Conservation (phyloP, 1,284 basidiomycete genomes). For the Rhodotorula sp. region DNA sequence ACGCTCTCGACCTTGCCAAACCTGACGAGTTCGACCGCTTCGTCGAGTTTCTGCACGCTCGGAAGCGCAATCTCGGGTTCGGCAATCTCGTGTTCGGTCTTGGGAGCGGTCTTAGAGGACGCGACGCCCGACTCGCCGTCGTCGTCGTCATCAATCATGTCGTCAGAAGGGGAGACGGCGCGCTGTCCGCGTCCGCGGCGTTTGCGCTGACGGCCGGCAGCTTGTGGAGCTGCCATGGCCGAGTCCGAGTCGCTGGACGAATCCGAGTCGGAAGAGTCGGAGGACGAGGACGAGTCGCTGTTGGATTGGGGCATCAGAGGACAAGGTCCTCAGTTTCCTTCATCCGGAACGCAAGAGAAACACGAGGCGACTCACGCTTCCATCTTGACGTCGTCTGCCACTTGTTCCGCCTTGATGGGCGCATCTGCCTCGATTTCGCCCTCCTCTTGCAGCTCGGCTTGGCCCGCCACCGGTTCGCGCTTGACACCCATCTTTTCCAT, state of each 20-base stretch:
- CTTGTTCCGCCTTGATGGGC: conserved; percentile 6
- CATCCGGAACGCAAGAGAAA: not conserved
- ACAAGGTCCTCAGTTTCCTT: conserved; percentile 5
- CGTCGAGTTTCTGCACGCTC: conserved; percentile 50
- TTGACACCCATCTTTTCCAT: conserved; percentile 26
- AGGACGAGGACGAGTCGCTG: not conserved
- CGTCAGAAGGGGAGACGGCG: conserved; percentile 17
- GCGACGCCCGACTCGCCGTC: conserved; percentile 33
- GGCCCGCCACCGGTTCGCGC: not conserved
- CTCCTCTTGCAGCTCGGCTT: not conserved
- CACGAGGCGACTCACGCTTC: not conserved
- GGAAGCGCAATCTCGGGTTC: conserved; percentile 51
- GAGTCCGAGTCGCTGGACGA: conserved; percentile 24
- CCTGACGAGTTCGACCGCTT: conserved; percentile 61
- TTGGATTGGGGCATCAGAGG: not conserved
- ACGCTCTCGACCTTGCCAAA: conserved; percentile 73
- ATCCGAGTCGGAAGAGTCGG: conserved; percentile 25
- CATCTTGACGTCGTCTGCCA: conserved; percentile 13
- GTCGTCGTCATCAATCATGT: conserved; percentile 47
- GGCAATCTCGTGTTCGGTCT: conserved; percentile 50
- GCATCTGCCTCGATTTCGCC: not conserved
- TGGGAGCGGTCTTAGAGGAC: conserved; percentile 43
- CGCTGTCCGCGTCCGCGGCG: conserved; percentile 14
- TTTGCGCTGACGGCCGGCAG: conserved; percentile 5
- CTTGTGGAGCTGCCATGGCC: not conserved